Conservation (phyloP, 768 basidiomycete species). For the Termitomyces sp. region DNA sequence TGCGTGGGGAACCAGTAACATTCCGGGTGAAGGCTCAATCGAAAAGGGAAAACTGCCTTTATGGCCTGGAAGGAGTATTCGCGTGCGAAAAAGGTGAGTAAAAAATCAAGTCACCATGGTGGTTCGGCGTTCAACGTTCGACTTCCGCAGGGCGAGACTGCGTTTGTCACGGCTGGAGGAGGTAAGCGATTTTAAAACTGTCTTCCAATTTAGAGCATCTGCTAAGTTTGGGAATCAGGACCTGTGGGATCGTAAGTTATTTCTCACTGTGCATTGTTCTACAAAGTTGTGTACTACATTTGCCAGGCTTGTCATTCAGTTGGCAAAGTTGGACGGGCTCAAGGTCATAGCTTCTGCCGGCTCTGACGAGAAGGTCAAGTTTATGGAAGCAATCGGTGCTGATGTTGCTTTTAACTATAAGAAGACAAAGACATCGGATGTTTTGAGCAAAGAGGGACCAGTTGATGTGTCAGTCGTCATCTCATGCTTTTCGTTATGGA, state of each 20-base stretch:
- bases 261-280: neutral
- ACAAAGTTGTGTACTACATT: neutral
- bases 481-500: neutral
- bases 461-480: slow-evolving; percentile 1
- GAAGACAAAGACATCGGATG: slow-evolving; percentile 45
- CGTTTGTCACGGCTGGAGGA: slow-evolving; percentile 34
- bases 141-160: slow-evolving; percentile 28
- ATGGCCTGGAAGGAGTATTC: slow-evolving; percentile 38
- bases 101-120: too few species aligned
- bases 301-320: slow-evolving; percentile 43
- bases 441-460: slow-evolving; percentile 43
- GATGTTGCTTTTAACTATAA: slow-evolving; percentile 77
- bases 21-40: neutral
- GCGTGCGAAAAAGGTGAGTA: slow-evolving; percentile 26
- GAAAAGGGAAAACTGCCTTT: slow-evolving; percentile 30
- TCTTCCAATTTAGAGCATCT: neutral
- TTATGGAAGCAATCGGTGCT: slow-evolving; percentile 53
- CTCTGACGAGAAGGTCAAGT: slow-evolving; percentile 66
- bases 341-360: slow-evolving; percentile 75
- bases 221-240: slow-evolving; percentile 10
- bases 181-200: slow-evolving; percentile 23
- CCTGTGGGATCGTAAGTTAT: slow-evolving; percentile 58
- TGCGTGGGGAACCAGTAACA: slow-evolving; percentile 19
- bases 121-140: too few species aligned
- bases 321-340: slow-evolving; percentile 46